Evolutionary conservation across 371 early-diverging fungal genomes (phyloP), one percentile per base, ranked within the genome.

Genomic region (Mortierella sp.): DNA sequence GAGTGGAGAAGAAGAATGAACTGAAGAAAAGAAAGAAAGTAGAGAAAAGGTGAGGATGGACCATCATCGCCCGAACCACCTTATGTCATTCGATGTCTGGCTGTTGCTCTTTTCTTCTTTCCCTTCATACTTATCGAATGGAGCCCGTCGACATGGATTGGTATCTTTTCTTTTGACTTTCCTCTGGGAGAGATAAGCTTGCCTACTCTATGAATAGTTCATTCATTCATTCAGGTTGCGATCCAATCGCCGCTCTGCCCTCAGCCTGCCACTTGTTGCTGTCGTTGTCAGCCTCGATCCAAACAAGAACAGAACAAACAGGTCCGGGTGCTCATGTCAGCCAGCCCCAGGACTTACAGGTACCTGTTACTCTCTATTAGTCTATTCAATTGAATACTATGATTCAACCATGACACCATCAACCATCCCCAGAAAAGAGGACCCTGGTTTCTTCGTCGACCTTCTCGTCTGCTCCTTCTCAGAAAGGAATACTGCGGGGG

Each of bases 291-390:
- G 65, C 29, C 65, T 41, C 26, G 65, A 26, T 43, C 65, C 65
- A 64, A 64, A 47, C 9, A 47, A 47, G 19, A 47, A 47, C 9
- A 47, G 47, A 47, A 19, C 9, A 19, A 19, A 64, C 43, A 58
- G 61, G 37, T 22, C 61, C 37, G 61, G 61, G 61, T 34, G 61
- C 61, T 58, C 61, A 34, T 58, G 61, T 64, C 65, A 64, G 43
- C 40, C 65, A 41, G 31, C 31, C 5, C 55, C 10, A 19, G n/a
- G n/a, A 34, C 31, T 58, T 9, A 24, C n/a, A 13, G 9, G 34
- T 58, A 11, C 7, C 55, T 34, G 24, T n/a, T 7, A 63, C 2
- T 39, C 40, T 8, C 40, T 37, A 3, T 63, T 8, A 39, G 24
- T 63, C 39, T 3, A 39, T 31, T 22, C 61, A 61, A 37, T 2